A percentile compares a stretch with the other conserved stretches of the same genome.
These are phyloP conservation scores for Porodaedalea pini DNA, from an alignment of 1,284 basidiomycete species.

Conservation along the genomic window DNA sequence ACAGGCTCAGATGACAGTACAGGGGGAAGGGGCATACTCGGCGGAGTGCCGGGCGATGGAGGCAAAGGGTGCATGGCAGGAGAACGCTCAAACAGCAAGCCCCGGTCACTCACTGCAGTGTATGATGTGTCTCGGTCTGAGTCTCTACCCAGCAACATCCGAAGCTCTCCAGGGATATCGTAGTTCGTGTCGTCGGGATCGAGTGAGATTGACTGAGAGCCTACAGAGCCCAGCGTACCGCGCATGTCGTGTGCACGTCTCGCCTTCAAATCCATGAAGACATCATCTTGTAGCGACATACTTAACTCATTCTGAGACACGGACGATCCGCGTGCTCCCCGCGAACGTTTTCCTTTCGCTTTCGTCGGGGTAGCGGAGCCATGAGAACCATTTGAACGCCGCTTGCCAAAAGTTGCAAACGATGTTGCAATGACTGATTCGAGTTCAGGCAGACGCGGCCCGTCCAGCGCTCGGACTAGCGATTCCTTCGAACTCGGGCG, in stretches of 20 bases:
- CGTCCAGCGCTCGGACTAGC: background rate
- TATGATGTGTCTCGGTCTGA: constrained; percentile 39
- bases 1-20: constrained; percentile 30
- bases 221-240: constrained; percentile 59
- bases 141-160: constrained; percentile 53
- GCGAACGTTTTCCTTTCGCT: constrained; percentile 37
- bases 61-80: constrained; percentile 17
- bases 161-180: constrained; percentile 73
- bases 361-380: constrained; percentile 33
- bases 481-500: constrained; percentile 22
- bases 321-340: constrained; percentile 35
- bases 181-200: constrained; percentile 62
- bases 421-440: constrained; percentile 33
- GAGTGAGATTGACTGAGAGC: constrained; percentile 38
- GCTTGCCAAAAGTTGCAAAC: constrained; percentile 48
- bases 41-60: constrained; percentile 42
- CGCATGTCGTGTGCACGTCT: constrained; percentile 55
- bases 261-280: constrained; percentile 47
- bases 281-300: constrained; percentile 9
- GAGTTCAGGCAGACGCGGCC: background rate
- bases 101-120: constrained; percentile 23
- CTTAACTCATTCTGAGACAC: constrained; percentile 28
- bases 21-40: constrained; percentile 39
- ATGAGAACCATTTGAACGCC: constrained; percentile 34
- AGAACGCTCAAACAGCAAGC: constrained; percentile 1